phyloP scores from a whole-genome alignment of 2,329 filamentous ascomycete genomes.

The Nothomitra cinnamomea region DNA sequence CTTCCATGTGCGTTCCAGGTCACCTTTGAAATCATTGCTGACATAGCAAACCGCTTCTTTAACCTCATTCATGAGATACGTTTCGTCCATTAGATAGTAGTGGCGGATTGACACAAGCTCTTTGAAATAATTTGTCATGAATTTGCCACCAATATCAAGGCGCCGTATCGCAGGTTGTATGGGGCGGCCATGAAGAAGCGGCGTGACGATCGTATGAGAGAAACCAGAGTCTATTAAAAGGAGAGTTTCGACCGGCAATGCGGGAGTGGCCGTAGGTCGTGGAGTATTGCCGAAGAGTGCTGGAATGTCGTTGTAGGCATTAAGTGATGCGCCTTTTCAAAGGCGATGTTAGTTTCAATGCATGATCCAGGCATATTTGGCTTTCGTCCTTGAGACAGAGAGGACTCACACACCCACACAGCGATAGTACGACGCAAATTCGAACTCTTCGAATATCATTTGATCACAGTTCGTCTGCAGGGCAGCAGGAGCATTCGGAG shows the following conservation, averaged over 20 bases:
- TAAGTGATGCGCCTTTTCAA: slow-evolving; percentile 48
- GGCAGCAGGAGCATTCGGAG: slow-evolving; percentile 63
- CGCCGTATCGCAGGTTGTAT: slow-evolving; percentile 68
- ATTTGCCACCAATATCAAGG: slow-evolving; percentile 81
- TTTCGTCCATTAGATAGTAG: slow-evolving; percentile 90
- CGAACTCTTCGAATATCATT: slow-evolving; percentile 94
- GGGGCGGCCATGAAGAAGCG: slow-evolving; percentile 63
- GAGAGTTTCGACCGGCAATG: slow-evolving; percentile 56
- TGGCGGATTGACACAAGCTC: slow-evolving; percentile 78
- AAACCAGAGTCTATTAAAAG: slow-evolving; percentile 84
- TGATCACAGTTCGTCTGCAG: slow-evolving; percentile 87
- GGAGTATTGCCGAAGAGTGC: slow-evolving; percentile 45
- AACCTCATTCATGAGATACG: slow-evolving; percentile 86
- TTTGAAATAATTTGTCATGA: slow-evolving; percentile 83
- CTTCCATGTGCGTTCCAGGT: slow-evolving; percentile 77
- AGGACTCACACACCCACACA: slow-evolving; percentile 40
- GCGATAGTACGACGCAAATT: slow-evolving; percentile 73
- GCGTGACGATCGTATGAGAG: slow-evolving; percentile 81
- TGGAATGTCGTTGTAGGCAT: slow-evolving; percentile 67
- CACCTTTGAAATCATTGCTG: slow-evolving; percentile 53
- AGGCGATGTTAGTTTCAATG: not conserved
- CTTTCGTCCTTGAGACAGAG: not conserved
- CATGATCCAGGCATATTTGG: not conserved
- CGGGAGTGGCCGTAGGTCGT: slow-evolving; percentile 25
- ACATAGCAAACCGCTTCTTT: slow-evolving; percentile 84